A percentile compares a stretch with the other conserved stretches of the same genome.
phyloP scores from a whole-genome alignment of 2,329 filamentous ascomycete genomes.

The Acrodontium crateriforme region DNA sequence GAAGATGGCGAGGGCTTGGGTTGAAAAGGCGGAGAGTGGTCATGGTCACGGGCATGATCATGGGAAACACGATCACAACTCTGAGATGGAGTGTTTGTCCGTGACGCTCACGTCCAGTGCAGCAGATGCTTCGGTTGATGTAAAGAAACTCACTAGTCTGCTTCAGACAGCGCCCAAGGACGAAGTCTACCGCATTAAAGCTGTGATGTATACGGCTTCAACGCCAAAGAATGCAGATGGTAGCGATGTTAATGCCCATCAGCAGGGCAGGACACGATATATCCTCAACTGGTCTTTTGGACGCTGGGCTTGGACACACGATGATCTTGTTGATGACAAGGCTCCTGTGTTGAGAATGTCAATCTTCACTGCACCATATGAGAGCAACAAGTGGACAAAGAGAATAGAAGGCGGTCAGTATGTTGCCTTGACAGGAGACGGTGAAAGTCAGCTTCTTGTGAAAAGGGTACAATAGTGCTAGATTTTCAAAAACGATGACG shows the following conservation, averaged over 20 bases:
- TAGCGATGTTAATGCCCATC: conserved; percentile 18
- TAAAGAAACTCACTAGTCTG: conserved; percentile 48
- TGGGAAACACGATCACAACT: conserved; percentile 47
- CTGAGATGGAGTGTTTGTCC: conserved; percentile 82
- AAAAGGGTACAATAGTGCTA: conserved; percentile 20
- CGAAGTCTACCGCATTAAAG: conserved; percentile 92
- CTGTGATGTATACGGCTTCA: conserved; percentile 37
- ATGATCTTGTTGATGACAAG: conserved; percentile 21
- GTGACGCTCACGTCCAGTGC: conserved; percentile 42
- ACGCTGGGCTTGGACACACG: conserved; percentile 75
- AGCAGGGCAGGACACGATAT: conserved; percentile 42
- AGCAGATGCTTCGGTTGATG: conserved; percentile 40
- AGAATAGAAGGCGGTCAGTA: conserved; percentile 40
- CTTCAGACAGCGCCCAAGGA: conserved; percentile 71
- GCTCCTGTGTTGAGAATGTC: conserved; percentile 52
- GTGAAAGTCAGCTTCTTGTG: conserved; percentile 38
- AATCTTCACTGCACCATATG: conserved; percentile 57
- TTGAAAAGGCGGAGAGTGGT: conserved; percentile 23
- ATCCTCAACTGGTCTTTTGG: conserved; percentile 98
- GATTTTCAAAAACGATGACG: too few relatives aligned
- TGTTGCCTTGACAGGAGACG: conserved; percentile 12
- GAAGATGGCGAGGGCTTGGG: conserved; percentile 47
- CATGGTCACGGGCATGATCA: conserved; percentile 31
- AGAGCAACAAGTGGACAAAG: conserved; percentile 66
- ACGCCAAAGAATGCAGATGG: conserved; percentile 28